These are phyloP conservation scores for Galerina marginata DNA, from an alignment of 768 basidiomycete genomes.

Conservation along the genomic window DNA sequence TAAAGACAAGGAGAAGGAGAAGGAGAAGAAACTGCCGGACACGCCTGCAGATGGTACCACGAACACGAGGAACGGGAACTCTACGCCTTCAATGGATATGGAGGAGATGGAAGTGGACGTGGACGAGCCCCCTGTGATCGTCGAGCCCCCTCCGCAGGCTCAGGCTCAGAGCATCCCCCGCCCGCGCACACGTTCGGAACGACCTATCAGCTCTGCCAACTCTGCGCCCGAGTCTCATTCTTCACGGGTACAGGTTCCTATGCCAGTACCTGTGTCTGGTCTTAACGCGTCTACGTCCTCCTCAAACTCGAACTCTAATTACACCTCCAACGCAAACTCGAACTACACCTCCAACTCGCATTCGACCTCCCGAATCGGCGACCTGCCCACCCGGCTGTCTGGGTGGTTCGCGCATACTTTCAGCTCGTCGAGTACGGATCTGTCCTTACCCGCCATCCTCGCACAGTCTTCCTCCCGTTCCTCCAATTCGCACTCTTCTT, in stretches of 20 bases:
- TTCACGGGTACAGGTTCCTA: constrained; percentile 25
- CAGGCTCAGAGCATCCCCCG: constrained; percentile 46
- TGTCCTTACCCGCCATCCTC: constrained; percentile 67
- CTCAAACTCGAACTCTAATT: not conserved
- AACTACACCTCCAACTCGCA: constrained; percentile 51
- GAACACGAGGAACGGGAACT: no score
- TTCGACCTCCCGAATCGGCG: constrained; percentile 58
- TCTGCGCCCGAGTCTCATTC: constrained; percentile 33
- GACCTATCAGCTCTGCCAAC: constrained; percentile 52
- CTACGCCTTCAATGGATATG: not conserved
- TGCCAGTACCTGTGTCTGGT: not conserved
- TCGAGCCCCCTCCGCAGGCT: constrained; percentile 52
- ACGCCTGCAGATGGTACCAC: no score
- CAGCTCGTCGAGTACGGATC: constrained; percentile 71
- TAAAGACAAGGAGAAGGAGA: constrained; percentile 22
- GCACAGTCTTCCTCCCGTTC: constrained; percentile 37
- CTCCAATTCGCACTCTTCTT: not conserved
- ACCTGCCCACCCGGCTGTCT: constrained; percentile 76
- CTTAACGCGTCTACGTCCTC: not conserved
- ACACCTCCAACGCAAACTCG: constrained; percentile 17
- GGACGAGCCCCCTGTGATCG: constrained; percentile 68
- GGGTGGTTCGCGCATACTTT: constrained; percentile 87
- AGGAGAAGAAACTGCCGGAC: not conserved
- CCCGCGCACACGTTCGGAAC: constrained; percentile 58
- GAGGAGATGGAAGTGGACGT: constrained; percentile 37